These are phyloP conservation scores for Tetrahymena thermophila DNA, from an alignment of 73 alveolate genomes.

Conservation along the genomic window DNA sequence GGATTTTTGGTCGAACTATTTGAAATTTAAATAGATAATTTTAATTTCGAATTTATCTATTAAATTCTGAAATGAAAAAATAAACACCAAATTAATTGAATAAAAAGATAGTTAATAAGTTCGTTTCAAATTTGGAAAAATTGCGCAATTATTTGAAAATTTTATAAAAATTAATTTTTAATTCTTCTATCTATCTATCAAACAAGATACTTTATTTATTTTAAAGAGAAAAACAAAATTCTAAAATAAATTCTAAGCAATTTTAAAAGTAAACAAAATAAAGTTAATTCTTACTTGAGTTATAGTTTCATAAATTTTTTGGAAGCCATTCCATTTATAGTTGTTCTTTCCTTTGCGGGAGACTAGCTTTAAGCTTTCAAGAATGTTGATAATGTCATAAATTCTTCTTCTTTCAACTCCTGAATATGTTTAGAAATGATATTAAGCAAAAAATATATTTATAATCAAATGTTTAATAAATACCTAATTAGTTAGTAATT, in stretches of 20 bases:
- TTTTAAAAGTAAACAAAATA: neutral
- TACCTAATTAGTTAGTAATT: constrained; percentile 50
- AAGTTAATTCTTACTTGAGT: neutral
- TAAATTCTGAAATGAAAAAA: neutral
- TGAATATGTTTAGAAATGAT: neutral
- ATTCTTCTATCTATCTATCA: too few relatives aligned
- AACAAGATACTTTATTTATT: neutral
- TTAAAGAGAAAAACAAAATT: neutral
- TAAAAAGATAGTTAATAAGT: neutral
- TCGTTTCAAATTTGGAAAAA: neutral
- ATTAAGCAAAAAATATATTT: neutral
- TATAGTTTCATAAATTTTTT: constrained; percentile 24
- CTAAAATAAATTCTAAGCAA: neutral
- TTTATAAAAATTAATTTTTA: neutral
- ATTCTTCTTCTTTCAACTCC: constrained; percentile 69
- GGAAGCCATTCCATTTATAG: constrained; percentile 70
- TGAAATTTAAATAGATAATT: neutral
- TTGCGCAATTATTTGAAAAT: neutral
- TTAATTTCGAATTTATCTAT: neutral
- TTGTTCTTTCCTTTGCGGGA: constrained; percentile 60
- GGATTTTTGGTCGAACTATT: neutral
- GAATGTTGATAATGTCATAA: constrained; percentile 71
- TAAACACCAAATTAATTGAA: neutral
- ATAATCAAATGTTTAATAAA: neutral
- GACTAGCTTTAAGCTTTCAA: constrained; percentile 65